A percentile compares a stretch with the other conserved stretches of the same genome.
phyloP scores from a whole-genome alignment of 768 basidiomycete genomes.

The Suillus placidus region DNA sequence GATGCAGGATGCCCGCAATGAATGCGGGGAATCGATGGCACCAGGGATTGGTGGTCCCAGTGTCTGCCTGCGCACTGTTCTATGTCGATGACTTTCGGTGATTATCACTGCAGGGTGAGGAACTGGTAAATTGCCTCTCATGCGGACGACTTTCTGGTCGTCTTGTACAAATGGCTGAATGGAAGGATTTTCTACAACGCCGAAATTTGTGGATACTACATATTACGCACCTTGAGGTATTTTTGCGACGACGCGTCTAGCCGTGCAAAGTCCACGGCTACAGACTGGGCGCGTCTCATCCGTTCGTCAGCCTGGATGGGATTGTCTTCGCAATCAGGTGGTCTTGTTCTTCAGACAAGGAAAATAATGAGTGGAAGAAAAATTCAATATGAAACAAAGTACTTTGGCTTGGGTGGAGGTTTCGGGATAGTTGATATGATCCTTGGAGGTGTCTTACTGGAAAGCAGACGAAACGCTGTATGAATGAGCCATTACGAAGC shows the following conservation, averaged over 20 bases:
- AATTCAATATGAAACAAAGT: constrained; percentile 14
- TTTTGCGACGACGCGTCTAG: constrained; percentile 29
- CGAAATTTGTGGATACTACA: not conserved
- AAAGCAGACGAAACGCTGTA: constrained; percentile 54
- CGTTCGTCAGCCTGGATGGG: constrained; percentile 46
- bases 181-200: constrained; percentile 4
- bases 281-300: constrained; percentile 38
- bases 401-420: constrained; percentile 45
- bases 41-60: not conserved
- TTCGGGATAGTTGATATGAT: constrained; percentile 47
- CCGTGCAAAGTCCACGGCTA: constrained; percentile 42
- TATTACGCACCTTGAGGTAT: constrained; percentile 22
- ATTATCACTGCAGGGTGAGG: constrained; percentile 26
- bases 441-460: constrained; percentile 34
- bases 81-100: constrained; percentile 21
- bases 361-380: not conserved
- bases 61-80: not conserved
- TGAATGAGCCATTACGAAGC: not conserved
- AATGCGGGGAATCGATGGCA: constrained; percentile 26
- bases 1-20: constrained; percentile 19
- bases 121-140: not conserved
- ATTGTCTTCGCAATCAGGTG: constrained; percentile 54
- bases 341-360: constrained; percentile 40
- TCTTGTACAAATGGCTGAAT: constrained; percentile 16
- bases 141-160: constrained; percentile 17